Base-by-base conservation (phyloP, 768 basidiomycete genomes). In the Tubosaeta sp. region DNA sequence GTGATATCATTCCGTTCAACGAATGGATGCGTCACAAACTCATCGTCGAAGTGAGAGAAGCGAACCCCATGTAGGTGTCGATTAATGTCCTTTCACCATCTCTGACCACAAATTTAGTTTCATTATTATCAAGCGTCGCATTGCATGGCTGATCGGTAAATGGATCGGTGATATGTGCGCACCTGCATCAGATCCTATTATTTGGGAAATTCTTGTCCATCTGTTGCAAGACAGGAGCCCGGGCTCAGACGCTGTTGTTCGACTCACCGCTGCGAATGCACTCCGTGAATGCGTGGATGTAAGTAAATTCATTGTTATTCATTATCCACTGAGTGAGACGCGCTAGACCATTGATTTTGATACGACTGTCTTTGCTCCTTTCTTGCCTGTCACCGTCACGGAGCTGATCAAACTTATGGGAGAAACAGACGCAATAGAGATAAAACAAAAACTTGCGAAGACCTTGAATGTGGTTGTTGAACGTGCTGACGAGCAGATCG, bases 141-240 rank as follows among this genome's bases (percentile, higher is more conserved):
- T 97, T 56, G 93, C 94, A 1, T 96, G 94, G 93, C 73, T 97
- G 4, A 79, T 97, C 41, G 94, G 94, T 22, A 87, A 85, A 75
- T 93, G 91, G 88, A 77, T 92, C 30, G 73, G 81, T 13, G 87
- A 92, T 42, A 76, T 79, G 51, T 83, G 82, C 55, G 68, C 77
- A 18, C 72, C 77, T 13, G 75, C 82, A 1, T 80, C 80, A 41
- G 81, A 86, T 53, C 72, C 80, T 2, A 70, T 76, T 47, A 72
- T 94, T 25, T 97, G 93, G 91, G 79, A 90, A 55, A 77, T 93
- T 27, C 74, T 97, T 1, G 73, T 87, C 8, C 83, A 90, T 62
- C 77, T 97, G 21, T 66, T 97, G 44, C 75, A 76, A 53, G 84
- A 88, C 54, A 78, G 81, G 39, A 78, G 83, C 4, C 72, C 77